Base-by-base conservation (phyloP, 805 yeast species). In the Isabelozyma heimii region DNA sequence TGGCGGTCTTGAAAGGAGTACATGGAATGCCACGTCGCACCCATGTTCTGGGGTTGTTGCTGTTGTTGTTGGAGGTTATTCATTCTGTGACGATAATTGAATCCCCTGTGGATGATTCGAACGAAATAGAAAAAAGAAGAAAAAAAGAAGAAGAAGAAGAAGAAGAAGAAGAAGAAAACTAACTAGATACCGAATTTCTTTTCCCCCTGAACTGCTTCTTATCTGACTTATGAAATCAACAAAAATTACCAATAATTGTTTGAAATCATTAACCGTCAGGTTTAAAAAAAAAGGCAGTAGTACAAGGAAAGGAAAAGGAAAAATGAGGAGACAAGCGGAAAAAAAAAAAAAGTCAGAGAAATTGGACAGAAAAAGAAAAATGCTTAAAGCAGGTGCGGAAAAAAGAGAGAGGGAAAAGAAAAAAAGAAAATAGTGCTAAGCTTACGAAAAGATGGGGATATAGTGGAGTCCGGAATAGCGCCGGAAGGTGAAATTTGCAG, bases 1-100 rank as follows among this genome's bases (percentile, higher is more conserved):
- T 72, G 77, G 17, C 79, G 63, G 54, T 73, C 77, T 5, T 56
- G 50, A 17, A 52, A 58, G 10, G 65, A 52, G 47, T 62, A 63
- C 57, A 61, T 49, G 14, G 60, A 52, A 49, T 61, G 66, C 66
- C 66, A 63, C n/a, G 63, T 42, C 5, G 26, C 15, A 27, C 33
- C 37, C 47, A 50, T 42, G 51, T 45, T 37, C 37, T 30, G 35
- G 39, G n/a, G 30, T 10, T 30, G 35, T 30, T 30, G 35, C 6
- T 43, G 46, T 37, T 50, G 53, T 33, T 46, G 40, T 40, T 39
- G 53, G 9, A 52, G 37, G 17, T 45, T 47, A 39, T 51, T 51
- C 55, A 52, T 52, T 35, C 10, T 42, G 27, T 13, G 24, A 43
- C 15, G 30, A 42, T 14, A 42, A 42, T 26, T n/a, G 44, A 42